Evolutionary conservation across 2,329 filamentous ascomycete genomes (phyloP), one percentile per base, ranked within the genome.

Genomic region (Exophiala calicioides): DNA sequence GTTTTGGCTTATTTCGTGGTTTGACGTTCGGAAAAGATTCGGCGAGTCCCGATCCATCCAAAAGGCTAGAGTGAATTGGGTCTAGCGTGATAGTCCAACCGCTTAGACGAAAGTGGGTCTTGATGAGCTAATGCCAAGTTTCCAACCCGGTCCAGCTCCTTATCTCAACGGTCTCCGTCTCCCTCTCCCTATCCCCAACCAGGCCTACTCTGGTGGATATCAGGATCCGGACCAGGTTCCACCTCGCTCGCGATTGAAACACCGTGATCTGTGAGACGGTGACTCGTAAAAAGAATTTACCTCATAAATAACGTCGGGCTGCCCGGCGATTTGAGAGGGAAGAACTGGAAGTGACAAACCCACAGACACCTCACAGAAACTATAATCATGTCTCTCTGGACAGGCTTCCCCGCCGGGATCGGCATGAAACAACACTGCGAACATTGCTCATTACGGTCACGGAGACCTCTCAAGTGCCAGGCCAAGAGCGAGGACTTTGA

Each of bases 401-500:
- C 52, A 13, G 52, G 52, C 4, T 50, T 49, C 29, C 52, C 52
- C 15, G 44, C 41, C 3, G 37, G 44, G 7, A 23, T 45, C 5
- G 48, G 48, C 13, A 8, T 42, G 27, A 32, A 20, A n/a, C 6
- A 15, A 6, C 31, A 32, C 20, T 19, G 19, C n/a, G 29, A 45
- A 8, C 8, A 24, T 15, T 35, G 16, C 7, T 33, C 27, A n/a
- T n/a, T n/a, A 10, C 20, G 15, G 15, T 37, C 44, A 23, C 47
- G 48, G 21, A 44, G 29, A 13, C 37, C 44, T n/a, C 44, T 53
- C 26, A 50, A 48, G 27, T 58, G 57, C 30, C 45, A 24, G 10
- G 55, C 57, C 5, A 50, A 32, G 8, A 53, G 49, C 33, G 18
- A 44, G 18, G 48, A 59, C 36, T 59, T 58, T 36, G 47, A 50